phyloP scores from a whole-genome alignment of 2,329 filamentous ascomycete genomes.

The Cladosporium sp. region DNA sequence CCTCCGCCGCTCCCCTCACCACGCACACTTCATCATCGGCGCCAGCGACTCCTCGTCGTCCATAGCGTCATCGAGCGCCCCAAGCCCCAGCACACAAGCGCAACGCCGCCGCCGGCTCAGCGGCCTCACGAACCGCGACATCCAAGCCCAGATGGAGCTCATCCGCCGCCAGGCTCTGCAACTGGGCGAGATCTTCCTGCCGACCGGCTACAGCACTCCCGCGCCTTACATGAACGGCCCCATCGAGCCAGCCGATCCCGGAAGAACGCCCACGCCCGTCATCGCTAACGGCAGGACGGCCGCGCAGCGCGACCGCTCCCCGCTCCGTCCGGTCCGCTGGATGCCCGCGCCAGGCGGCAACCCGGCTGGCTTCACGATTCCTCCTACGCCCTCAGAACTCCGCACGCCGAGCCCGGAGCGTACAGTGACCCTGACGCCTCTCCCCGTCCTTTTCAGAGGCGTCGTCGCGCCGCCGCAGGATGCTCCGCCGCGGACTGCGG shows the following conservation, averaged over 20 bases:
- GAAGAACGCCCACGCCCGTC: conserved; percentile 1
- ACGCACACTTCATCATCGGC: background rate
- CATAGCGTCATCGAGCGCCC: background rate
- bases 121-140: background rate
- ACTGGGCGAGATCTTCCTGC: conserved; percentile 2
- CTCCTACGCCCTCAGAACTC: background rate
- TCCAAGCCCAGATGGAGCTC: background rate
- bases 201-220: background rate
- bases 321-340: background rate
- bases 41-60: background rate
- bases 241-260: background rate
- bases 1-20: background rate
- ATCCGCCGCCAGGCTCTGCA: background rate
- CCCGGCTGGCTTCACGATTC: background rate
- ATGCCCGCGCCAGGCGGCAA: background rate
- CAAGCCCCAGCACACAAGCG: background rate
- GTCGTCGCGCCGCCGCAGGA: background rate
- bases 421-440: background rate
- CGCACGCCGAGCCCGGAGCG: too few relatives aligned
- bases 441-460: background rate
- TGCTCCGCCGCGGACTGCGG: background rate
- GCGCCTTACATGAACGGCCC: background rate
- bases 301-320: background rate
- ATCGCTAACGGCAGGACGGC: conserved; percentile 5
- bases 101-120: background rate